A percentile compares a stretch with the other conserved stretches of the same genome.
These are phyloP conservation scores for Magnusiomyces tetraspermus DNA, from an alignment of 1,139 yeast genomes.

Conservation along the genomic window DNA sequence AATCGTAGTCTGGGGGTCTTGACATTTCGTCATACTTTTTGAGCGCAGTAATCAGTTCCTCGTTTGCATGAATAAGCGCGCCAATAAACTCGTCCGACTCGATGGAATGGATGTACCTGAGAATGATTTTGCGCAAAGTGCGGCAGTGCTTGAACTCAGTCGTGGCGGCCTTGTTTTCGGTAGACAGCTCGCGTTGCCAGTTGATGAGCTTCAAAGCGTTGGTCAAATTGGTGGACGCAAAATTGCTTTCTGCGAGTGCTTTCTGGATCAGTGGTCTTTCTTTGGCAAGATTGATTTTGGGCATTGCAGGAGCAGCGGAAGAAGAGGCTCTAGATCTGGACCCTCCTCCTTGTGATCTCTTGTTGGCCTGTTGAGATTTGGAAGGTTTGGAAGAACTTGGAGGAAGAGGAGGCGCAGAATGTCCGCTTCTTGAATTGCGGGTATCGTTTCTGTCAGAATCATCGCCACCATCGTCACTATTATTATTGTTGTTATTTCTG, in stretches of 20 bases:
- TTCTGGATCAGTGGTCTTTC: slow-evolving; percentile 67
- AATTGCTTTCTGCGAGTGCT: slow-evolving; percentile 66
- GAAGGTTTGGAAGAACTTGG: slow-evolving; percentile 5
- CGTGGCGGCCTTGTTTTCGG: slow-evolving; percentile 52
- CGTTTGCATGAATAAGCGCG: slow-evolving; percentile 77
- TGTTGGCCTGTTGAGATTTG: neutral
- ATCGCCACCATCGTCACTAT: neutral
- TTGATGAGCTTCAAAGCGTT: slow-evolving; percentile 55
- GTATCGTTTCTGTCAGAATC: too few relatives aligned
- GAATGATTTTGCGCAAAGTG: slow-evolving; percentile 61
- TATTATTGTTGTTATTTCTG: slow-evolving; percentile 5
- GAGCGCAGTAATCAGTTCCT: slow-evolving; percentile 68
- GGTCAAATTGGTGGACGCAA: slow-evolving; percentile 61
- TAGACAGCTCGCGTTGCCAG: slow-evolving; percentile 43
- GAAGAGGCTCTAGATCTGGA: too few relatives aligned
- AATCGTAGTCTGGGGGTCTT: slow-evolving; percentile 40
- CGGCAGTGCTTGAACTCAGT: slow-evolving; percentile 66
- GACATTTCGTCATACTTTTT: slow-evolving; percentile 56
- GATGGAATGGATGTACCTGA: slow-evolving; percentile 73
- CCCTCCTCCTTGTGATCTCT: slow-evolving; percentile 3
- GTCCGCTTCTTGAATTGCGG: slow-evolving; percentile 1
- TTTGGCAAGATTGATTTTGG: slow-evolving; percentile 42
- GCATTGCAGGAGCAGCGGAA: slow-evolving; percentile 8
- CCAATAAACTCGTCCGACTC: slow-evolving; percentile 80
- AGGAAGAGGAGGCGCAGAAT: slow-evolving; percentile 5